A percentile compares a stretch with the other conserved stretches of the same genome.
Conservation (phyloP, 2,329 filamentous ascomycete species). For the Aspergillus hiratsukae region DNA sequence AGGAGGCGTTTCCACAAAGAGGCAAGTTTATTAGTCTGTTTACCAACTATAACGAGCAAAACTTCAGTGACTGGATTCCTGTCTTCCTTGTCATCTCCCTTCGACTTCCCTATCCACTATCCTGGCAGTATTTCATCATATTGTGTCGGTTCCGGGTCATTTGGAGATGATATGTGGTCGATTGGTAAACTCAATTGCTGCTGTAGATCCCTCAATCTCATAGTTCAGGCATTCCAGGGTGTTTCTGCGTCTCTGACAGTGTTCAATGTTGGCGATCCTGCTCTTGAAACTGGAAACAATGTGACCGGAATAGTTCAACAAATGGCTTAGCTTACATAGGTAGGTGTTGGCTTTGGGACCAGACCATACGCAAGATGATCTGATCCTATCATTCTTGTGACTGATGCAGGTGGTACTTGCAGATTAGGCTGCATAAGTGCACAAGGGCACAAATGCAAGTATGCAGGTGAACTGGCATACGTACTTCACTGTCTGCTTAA, state of each 20-base stretch:
- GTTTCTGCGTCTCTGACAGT: background rate
- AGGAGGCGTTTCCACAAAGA: background rate
- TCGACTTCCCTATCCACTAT: background rate
- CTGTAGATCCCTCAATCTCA: background rate
- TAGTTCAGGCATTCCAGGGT: background rate
- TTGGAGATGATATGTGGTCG: background rate
- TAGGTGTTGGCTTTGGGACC: background rate
- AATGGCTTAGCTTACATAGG: background rate
- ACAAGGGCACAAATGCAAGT: background rate
- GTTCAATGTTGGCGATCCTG: background rate
- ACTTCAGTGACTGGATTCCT: too few relatives aligned
- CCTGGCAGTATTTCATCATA: background rate
- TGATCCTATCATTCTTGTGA: background rate
- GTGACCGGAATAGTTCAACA: background rate
- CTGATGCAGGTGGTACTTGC: background rate
- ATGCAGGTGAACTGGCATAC: background rate
- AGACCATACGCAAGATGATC: background rate
- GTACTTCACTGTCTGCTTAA: background rate
- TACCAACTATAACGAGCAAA: too few relatives aligned
- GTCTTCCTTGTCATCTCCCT: too few relatives aligned
- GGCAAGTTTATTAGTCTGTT: background rate
- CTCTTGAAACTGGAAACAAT: background rate
- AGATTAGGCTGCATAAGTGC: background rate
- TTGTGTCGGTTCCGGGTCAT: too few relatives aligned
- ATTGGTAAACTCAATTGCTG: background rate